Percentiles rank a stretch among this genome's conserved stretches.
Conservation (phyloP, 805 yeast genomes). For the Hanseniaspora jakobsenii region DNA sequence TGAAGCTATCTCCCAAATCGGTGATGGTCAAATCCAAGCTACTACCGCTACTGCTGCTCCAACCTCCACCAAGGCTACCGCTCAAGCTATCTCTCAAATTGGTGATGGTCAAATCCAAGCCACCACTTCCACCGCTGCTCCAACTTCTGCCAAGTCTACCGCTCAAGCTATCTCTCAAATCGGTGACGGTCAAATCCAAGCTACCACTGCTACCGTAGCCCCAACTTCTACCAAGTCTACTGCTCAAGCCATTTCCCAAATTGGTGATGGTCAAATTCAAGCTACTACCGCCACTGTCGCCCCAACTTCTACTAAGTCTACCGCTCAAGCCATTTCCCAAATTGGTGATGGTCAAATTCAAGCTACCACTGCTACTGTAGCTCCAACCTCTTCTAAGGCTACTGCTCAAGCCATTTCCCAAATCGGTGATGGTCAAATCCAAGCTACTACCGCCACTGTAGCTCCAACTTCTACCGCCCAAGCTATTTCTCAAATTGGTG, state of each 20-base stretch:
- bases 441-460: slow-evolving; percentile 17
- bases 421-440: slow-evolving; percentile 43
- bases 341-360: slow-evolving; percentile 39
- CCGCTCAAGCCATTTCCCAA: slow-evolving; percentile 31
- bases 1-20: slow-evolving; percentile 41
- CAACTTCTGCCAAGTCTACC: slow-evolving; percentile 20
- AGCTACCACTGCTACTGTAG: slow-evolving; percentile 27
- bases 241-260: slow-evolving; percentile 33
- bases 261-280: slow-evolving; percentile 37
- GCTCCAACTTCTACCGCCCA: slow-evolving; percentile 20
- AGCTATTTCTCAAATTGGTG: slow-evolving; percentile 36
- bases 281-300: slow-evolving; percentile 31
- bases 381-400: slow-evolving; percentile 25
- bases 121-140: slow-evolving; percentile 24
- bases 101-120: slow-evolving; percentile 39
- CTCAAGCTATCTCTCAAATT: slow-evolving; percentile 32
- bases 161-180: slow-evolving; percentile 29
- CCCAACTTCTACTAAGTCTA: slow-evolving; percentile 21
- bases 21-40: slow-evolving; percentile 52
- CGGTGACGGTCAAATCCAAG: slow-evolving; percentile 21
- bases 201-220: slow-evolving; percentile 22
- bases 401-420: slow-evolving; percentile 28
- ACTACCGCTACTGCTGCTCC: slow-evolving; percentile 29
- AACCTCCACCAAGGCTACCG: slow-evolving; percentile 23
- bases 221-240: slow-evolving; percentile 29